Conservation (phyloP, 768 basidiomycete genomes). For the Termitomyces sp. region DNA sequence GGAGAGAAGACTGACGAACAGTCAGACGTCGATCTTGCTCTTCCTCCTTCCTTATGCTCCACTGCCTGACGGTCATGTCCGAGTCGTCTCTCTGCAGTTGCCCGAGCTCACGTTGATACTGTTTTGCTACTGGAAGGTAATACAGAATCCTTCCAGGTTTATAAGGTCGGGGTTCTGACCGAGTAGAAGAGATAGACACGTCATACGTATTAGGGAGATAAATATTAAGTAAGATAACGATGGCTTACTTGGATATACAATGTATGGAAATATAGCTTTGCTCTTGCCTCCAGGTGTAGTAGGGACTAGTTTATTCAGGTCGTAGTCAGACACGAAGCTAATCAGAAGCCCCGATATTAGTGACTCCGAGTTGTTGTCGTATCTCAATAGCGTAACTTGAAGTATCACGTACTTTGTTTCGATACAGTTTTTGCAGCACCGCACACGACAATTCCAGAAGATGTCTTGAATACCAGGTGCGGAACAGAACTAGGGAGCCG, state of each 20-base stretch:
- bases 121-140: conserved; percentile 22
- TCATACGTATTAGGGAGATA: neutral
- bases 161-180: conserved; percentile 20
- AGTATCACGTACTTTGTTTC: conserved; percentile 15
- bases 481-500: conserved; percentile 21
- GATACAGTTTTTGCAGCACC: conserved; percentile 25
- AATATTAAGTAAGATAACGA: conserved; percentile 3
- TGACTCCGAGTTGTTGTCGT: neutral
- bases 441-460: conserved; percentile 24
- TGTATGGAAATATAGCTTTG: conserved; percentile 31
- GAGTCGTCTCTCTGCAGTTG: conserved; percentile 15
- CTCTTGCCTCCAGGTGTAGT: conserved; percentile 23
- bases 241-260: conserved; percentile 24
- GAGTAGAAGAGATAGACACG: neutral
- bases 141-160: conserved; percentile 25
- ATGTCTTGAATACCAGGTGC: conserved; percentile 19
- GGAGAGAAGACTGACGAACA: conserved; percentile 17
- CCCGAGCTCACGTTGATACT: conserved; percentile 28
- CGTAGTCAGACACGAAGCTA: conserved; percentile 20
- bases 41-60: conserved; percentile 27
- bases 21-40: conserved; percentile 24
- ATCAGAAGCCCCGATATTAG: neutral
- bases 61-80: conserved; percentile 19
- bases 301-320: conserved; percentile 22
- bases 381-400: neutral